A percentile compares a stretch with the other conserved stretches of the same genome.
Evolutionary conservation across 129 eudicot species (phyloP).

Genomic region (Pseudognaphalium luteoalbum): DNA sequence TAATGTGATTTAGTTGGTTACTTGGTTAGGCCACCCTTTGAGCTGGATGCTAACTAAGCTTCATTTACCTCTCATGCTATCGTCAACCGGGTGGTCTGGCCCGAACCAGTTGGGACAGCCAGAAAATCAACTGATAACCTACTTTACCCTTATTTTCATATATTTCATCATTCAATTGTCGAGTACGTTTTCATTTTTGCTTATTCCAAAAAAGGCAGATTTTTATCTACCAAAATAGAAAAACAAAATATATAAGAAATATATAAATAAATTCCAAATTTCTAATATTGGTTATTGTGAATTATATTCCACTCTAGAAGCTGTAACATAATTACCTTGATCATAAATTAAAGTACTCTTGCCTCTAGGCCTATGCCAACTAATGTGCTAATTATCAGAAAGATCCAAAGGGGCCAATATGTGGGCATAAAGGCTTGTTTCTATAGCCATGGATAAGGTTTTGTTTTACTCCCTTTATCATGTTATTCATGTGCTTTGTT

Average conservation of each 20-base stretch:
- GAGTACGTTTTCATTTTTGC: neutral
- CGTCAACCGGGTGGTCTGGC: too few species aligned
- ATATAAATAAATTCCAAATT: neutral
- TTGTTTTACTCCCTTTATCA: constrained; percentile 44
- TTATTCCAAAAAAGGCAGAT: neutral
- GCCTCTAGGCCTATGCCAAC: constrained; percentile 8
- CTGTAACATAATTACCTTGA: neutral
- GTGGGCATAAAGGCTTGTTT: constrained; percentile 39
- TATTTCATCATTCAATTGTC: too few species aligned
- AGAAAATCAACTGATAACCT: too few species aligned
- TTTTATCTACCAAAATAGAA: neutral
- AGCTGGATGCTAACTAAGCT: too few species aligned
- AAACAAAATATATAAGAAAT: too few species aligned
- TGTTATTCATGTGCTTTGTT: constrained; percentile 31
- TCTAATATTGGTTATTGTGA: neutral
- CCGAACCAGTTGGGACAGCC: too few species aligned
- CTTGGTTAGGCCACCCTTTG: too few species aligned
- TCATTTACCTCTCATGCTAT: too few species aligned
- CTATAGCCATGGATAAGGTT: constrained; percentile 34
- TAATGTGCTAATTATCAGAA: constrained; percentile 27
- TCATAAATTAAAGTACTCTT: constrained; percentile 1
- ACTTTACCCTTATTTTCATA: too few species aligned
- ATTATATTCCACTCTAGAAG: neutral
- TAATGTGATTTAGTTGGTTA: too few species aligned
- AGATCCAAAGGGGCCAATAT: constrained; percentile 37